Conservation (phyloP, 495 filamentous ascomycete species). For the Saxophila tyrrhenica region DNA sequence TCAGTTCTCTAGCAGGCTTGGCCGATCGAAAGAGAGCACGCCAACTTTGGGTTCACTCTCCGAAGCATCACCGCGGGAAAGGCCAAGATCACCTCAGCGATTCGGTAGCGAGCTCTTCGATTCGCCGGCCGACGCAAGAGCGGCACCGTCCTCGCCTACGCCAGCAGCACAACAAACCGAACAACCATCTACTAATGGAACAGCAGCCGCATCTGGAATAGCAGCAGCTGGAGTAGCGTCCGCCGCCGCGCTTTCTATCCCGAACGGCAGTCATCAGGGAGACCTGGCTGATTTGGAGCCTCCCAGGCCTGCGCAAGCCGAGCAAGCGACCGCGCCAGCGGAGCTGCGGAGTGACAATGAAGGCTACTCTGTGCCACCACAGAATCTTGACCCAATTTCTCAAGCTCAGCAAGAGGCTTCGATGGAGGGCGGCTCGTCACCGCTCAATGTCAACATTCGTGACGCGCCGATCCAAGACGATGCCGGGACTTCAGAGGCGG, state of each 20-base stretch:
- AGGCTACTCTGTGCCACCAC: slow-evolving; percentile 58
- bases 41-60: slow-evolving; percentile 10
- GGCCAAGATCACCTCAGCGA: slow-evolving; percentile 10
- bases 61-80: slow-evolving; percentile 9
- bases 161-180: not conserved
- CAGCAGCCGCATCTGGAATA: not conserved
- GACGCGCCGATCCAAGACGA: slow-evolving; percentile 91
- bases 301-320: slow-evolving; percentile 7
- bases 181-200: not conserved
- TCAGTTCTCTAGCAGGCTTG: slow-evolving; percentile 9
- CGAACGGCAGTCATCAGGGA: slow-evolving; percentile 17
- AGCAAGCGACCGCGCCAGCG: not conserved
- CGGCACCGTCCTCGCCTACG: not conserved
- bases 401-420: slow-evolving; percentile 70
- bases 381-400: slow-evolving; percentile 66
- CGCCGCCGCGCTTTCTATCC: not conserved
- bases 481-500: slow-evolving; percentile 74
- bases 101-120: slow-evolving; percentile 18
- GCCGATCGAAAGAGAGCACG: slow-evolving; percentile 8
- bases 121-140: not conserved
- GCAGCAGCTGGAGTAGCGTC: not conserved
- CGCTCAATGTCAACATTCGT: slow-evolving; percentile 84
- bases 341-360: slow-evolving; percentile 46
- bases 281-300: slow-evolving; percentile 19
- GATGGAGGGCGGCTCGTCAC: slow-evolving; percentile 46